Base-by-base conservation (phyloP, 345 rosid species). In the Arabis alpina region DNA sequence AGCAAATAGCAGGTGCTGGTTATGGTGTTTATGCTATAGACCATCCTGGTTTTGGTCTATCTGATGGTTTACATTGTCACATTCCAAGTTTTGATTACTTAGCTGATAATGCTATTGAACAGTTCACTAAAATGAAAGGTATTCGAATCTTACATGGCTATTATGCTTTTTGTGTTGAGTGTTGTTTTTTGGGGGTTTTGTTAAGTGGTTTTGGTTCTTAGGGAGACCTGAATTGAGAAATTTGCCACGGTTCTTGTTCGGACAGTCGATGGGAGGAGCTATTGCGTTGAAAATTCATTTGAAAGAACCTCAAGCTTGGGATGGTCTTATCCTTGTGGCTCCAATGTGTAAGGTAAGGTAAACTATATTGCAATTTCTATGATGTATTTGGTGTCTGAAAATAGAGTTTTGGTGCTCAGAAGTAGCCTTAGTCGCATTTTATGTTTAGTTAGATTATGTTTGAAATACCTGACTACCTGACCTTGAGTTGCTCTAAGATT, bases 201-300 rank as follows among this genome's bases (percentile, higher is more conserved):
- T 70, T 10, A 42, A 43, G 76, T 64, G 13, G 45, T 75, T 75
- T 12, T 70, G 66, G 37, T 51, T 76, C 28, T 43, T 79, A 88
- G 98, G 80, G 69, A 79, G 87, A 68, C 85, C 92, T 54, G 97
- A 88, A 66, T 19, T 87, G 59, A 82, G 73, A 79, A 86, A 87
- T 8, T 76, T 93, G 76, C 97, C 97, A 3, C 62, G 77, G 77
- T 93, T 88, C 80, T 11, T 93, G 53, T 48, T 91, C 70, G 98
- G 97, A 57, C 97, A 93, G 83, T 93, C 98, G 62, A 91, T 88
- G 97, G 98, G 98, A 71, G 98, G 98, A 80, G 98, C 98, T 64
- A 74, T 93, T 76, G 73, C 97, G 41, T 79, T 93, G 66, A 93
- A 90, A 79, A 86, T 69, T 71, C 94, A 88, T 78, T 75, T 91